A percentile compares a stretch with the other conserved stretches of the same genome.
Conservation (phyloP, 106 monocot species). For the Platanthera guangdongensis region DNA sequence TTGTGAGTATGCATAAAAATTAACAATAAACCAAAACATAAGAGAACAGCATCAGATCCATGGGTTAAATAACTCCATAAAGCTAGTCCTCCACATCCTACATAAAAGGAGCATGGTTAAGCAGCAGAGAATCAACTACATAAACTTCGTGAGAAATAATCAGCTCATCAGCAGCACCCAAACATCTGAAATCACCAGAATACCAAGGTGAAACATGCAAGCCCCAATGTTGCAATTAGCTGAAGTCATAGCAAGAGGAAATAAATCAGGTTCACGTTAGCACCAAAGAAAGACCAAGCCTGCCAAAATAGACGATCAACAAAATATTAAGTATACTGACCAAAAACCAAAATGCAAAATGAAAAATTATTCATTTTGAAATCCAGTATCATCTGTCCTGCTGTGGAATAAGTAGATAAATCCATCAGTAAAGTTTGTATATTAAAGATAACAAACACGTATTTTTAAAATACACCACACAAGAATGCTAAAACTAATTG, state of each 20-base stretch:
- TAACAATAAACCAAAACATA: background rate
- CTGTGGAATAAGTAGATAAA: background rate
- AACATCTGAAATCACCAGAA: constrained; percentile 44
- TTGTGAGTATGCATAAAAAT: background rate
- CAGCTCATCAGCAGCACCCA: background rate
- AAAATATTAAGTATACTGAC: constrained; percentile 8
- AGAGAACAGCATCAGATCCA: constrained; percentile 7
- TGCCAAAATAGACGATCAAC: constrained; percentile 37
- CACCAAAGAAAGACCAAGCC: constrained; percentile 50
- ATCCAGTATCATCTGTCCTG: constrained; percentile 8
- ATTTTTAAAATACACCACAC: background rate
- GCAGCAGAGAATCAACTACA: constrained; percentile 4
- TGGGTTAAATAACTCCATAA: constrained; percentile 7
- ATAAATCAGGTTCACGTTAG: constrained; percentile 45
- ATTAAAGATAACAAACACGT: background rate
- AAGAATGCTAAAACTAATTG: background rate
- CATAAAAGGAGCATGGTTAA: constrained; percentile 5
- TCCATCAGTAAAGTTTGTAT: constrained; percentile 3
- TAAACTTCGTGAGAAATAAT: constrained; percentile 2
- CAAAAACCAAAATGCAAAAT: background rate
- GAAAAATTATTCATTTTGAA: background rate
- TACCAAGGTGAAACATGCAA: constrained; percentile 27
- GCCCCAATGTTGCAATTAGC: too few species aligned
- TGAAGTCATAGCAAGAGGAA: constrained; percentile 26
- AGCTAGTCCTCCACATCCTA: constrained; percentile 6